These are phyloP conservation scores for Cordyceps javanica DNA, from an alignment of 2,329 filamentous ascomycete genomes.

Conservation along the genomic window DNA sequence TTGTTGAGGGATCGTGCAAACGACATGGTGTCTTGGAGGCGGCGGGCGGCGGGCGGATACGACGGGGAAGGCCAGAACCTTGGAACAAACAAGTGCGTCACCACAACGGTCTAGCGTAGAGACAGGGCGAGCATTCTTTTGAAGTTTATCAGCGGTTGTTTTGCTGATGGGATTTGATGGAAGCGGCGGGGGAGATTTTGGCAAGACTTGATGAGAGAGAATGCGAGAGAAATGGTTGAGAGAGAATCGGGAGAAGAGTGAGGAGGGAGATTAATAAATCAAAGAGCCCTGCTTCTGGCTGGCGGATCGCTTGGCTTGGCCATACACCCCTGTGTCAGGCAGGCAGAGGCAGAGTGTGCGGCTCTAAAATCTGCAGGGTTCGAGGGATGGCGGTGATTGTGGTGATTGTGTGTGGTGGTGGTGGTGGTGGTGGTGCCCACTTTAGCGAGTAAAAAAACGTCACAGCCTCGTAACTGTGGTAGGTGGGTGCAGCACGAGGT, in stretches of 20 bases:
- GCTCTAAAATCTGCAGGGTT: conserved; percentile 10
- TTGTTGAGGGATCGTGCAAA: conserved; percentile 44
- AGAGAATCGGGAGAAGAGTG: neutral
- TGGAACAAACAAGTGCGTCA: neutral
- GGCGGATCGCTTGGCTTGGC: neutral
- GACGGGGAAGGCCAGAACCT: neutral
- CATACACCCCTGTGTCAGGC: neutral
- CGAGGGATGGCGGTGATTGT: conserved; percentile 4
- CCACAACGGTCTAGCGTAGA: conserved; percentile 1
- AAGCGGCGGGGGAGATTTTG: neutral
- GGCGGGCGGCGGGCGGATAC: no score
- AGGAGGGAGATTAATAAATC: conserved; percentile 8
- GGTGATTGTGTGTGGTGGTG: no score
- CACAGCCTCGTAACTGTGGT: conserved; percentile 1
- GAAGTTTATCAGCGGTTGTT: neutral
- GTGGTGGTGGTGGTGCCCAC: neutral
- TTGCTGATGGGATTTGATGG: neutral
- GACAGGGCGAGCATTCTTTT: neutral
- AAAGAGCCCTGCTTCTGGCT: neutral
- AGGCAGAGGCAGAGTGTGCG: neutral
- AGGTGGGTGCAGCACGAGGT: conserved; percentile 2
- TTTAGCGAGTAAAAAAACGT: neutral
- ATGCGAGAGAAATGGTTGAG: neutral
- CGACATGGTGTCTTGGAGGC: conserved; percentile 30
- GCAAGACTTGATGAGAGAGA: neutral